These are phyloP conservation scores for Trebouxiophyceae sp. DNA, from an alignment of 163 green algal species.

Conservation along the genomic window DNA sequence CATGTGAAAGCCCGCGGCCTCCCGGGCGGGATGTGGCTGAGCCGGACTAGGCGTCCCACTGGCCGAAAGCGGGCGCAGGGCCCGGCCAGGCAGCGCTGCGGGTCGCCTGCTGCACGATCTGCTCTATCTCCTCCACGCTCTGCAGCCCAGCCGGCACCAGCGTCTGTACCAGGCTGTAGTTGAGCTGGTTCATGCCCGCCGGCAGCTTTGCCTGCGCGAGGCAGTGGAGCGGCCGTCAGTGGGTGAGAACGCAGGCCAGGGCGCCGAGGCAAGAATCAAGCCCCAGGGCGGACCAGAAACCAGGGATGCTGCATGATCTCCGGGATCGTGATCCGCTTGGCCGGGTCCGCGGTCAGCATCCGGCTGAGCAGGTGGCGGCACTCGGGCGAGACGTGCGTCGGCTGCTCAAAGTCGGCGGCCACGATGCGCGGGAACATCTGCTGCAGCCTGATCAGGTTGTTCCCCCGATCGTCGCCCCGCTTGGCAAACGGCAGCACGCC, in stretches of 20 bases:
- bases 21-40: too few species aligned
- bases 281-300: conserved; percentile 2
- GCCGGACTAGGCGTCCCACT: not conserved
- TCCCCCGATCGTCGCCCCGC: conserved; percentile 23
- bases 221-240: not conserved
- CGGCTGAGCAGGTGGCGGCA: conserved; percentile 59
- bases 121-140: conserved; percentile 25
- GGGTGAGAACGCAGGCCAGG: not conserved
- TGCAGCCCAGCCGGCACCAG: conserved; percentile 18
- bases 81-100: not conserved
- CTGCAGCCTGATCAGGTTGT: conserved; percentile 39
- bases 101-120: conserved; percentile 22
- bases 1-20: too few species aligned
- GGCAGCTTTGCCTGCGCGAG: conserved; percentile 12
- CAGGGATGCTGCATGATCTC: conserved; percentile 53
- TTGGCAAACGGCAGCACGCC: conserved; percentile 86
- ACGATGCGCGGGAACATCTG: conserved; percentile 83
- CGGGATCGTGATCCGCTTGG: conserved; percentile 58
- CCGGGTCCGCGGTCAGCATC: conserved; percentile 79
- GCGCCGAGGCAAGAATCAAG: not conserved
- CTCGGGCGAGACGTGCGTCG: conserved; percentile 47
- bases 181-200: conserved; percentile 14
- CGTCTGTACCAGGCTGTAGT: conserved; percentile 15
- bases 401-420: conserved; percentile 56
- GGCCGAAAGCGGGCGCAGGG: not conserved